Evolutionary conservation across 495 filamentous ascomycete species (phyloP).

Genomic region (Neurospora sp.): DNA sequence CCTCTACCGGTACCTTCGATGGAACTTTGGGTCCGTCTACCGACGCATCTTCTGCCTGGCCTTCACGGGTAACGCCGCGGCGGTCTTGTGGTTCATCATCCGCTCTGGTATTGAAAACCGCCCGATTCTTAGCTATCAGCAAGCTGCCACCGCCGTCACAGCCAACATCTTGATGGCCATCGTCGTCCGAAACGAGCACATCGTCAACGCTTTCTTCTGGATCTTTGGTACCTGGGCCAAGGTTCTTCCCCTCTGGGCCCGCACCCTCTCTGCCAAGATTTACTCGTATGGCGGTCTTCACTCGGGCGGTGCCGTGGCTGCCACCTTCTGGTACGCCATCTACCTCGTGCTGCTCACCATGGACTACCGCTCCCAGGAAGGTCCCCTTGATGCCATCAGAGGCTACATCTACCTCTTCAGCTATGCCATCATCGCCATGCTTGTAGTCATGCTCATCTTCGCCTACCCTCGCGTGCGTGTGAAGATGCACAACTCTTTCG

Average conservation of each 20-base stretch:
- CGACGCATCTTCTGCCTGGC: constrained; percentile 25
- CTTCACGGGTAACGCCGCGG: constrained; percentile 20
- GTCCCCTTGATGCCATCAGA: constrained; percentile 29
- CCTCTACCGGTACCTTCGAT: constrained; percentile 22
- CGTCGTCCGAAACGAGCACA: constrained; percentile 61
- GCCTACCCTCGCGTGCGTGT: constrained; percentile 44
- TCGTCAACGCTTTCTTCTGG: constrained; percentile 62
- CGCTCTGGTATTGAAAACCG: not conserved
- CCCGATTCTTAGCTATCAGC: constrained; percentile 13
- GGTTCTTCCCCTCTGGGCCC: constrained; percentile 51
- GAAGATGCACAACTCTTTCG: constrained; percentile 53
- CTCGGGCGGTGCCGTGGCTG: constrained; percentile 57
- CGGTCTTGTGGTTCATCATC: constrained; percentile 11
- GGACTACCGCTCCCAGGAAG: constrained; percentile 33
- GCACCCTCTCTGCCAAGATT: constrained; percentile 57
- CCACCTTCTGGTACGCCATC: constrained; percentile 57
- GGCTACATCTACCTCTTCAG: constrained; percentile 38
- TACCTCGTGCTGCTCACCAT: constrained; percentile 29
- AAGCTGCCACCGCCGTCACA: constrained; percentile 29
- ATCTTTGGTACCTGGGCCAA: constrained; percentile 46
- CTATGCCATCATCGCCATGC: constrained; percentile 32
- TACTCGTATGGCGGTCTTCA: constrained; percentile 74
- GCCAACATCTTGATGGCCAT: constrained; percentile 39
- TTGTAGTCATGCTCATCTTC: constrained; percentile 30
- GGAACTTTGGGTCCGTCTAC: constrained; percentile 29